Evolutionary conservation across 1,284 basidiomycete genomes (phyloP).

Genomic region (Bondarzewia mesenterica): DNA sequence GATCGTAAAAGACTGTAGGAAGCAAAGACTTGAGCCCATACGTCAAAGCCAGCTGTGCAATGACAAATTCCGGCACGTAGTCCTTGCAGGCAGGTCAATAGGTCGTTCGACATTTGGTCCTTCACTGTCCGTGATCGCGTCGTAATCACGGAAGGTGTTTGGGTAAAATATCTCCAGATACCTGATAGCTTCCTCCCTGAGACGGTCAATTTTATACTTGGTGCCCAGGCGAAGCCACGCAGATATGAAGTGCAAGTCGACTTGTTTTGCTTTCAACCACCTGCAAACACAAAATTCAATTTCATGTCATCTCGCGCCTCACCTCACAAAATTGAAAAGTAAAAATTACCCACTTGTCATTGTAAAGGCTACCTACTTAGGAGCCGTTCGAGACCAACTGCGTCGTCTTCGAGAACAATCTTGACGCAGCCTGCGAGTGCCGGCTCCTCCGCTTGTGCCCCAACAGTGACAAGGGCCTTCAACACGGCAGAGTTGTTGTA

Average conservation of each 20-base stretch:
- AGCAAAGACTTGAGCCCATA: conserved; percentile 6
- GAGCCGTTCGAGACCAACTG: background rate
- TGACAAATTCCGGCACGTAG: conserved; percentile 1
- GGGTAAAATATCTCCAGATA: conserved; percentile 4
- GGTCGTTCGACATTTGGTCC: background rate
- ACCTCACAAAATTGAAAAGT: background rate
- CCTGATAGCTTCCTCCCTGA: conserved; percentile 5
- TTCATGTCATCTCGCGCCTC: background rate
- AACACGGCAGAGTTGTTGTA: conserved; percentile 2
- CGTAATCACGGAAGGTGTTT: background rate
- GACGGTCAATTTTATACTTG: conserved; percentile 7
- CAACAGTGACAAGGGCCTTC: background rate
- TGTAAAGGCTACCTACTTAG: conserved; percentile 1
- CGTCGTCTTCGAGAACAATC: background rate
- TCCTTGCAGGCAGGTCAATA: background rate
- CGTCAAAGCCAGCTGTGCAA: conserved; percentile 9
- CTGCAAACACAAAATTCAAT: background rate
- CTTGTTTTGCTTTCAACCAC: background rate
- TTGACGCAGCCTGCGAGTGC: background rate
- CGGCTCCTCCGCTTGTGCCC: background rate
- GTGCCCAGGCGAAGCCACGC: conserved; percentile 5
- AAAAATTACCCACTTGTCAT: background rate
- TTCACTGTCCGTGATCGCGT: background rate
- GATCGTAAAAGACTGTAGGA: conserved; percentile 9
- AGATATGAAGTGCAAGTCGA: background rate